phyloP scores from a whole-genome alignment of 495 filamentous ascomycete species.

The Amorphotheca resinae region DNA sequence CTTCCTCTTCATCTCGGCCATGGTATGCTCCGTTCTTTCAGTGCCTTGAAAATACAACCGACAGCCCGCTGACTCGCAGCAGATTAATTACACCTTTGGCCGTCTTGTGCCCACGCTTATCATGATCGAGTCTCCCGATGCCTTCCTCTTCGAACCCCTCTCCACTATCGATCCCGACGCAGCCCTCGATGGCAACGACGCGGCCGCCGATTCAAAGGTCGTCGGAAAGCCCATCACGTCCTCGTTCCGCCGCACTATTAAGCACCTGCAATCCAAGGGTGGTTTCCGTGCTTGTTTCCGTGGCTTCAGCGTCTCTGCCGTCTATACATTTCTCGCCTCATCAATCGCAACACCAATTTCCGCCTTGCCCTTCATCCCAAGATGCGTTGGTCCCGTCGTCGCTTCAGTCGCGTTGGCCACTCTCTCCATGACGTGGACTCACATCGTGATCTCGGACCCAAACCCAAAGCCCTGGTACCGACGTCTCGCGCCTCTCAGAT shows the following conservation, averaged over 20 bases:
- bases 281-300: constrained; percentile 16
- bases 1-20: constrained; percentile 5
- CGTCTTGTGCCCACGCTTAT: constrained; percentile 17
- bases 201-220: constrained; percentile 3
- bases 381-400: constrained; percentile 1
- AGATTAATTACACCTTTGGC: constrained; percentile 21
- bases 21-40: constrained; percentile 1
- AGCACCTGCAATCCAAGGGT: constrained; percentile 13
- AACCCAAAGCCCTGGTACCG: constrained; percentile 19
- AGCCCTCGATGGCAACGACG: constrained; percentile 5
- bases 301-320: constrained; percentile 11
- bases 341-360: constrained; percentile 2
- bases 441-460: constrained; percentile 21
- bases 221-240: constrained; percentile 15
- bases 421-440: constrained; percentile 17
- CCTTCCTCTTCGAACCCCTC: constrained; percentile 17
- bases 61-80: constrained; percentile 3
- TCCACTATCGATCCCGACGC: constrained; percentile 15
- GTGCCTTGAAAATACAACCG: not conserved
- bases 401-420: constrained; percentile 14
- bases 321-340: not conserved
- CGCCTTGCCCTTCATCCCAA: constrained; percentile 4
- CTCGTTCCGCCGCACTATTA: constrained; percentile 11
- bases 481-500: constrained; percentile 10
- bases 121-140: constrained; percentile 20